Conservation (phyloP, 2,329 filamentous ascomycete species). For the Ophiocordyceps polyrhachis-furcata region DNA sequence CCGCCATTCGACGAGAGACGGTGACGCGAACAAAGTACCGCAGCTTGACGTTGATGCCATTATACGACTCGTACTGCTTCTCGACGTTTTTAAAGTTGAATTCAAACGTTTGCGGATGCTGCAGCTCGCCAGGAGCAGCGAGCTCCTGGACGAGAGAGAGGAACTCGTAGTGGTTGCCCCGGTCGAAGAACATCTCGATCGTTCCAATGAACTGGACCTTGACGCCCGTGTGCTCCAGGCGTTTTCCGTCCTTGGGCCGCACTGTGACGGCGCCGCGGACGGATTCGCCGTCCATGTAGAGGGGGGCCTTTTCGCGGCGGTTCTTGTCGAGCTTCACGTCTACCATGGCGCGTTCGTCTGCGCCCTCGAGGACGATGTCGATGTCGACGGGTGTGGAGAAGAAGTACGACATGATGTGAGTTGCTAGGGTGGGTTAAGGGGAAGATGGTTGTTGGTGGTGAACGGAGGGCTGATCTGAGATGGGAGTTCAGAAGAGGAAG, state of each 20-base stretch:
- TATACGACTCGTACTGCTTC: slow-evolving; percentile 99
- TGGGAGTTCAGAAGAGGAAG: neutral
- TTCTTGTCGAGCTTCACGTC: slow-evolving; percentile 99
- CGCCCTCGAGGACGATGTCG: slow-evolving; percentile 91
- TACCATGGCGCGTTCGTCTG: slow-evolving; percentile 84
- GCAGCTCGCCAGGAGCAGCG: slow-evolving; percentile 88
- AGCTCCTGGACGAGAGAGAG: slow-evolving; percentile 93
- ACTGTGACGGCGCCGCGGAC: slow-evolving; percentile 94
- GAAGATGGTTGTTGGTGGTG: too few relatives aligned
- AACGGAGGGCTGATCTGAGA: too few relatives aligned
- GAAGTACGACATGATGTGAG: slow-evolving; percentile 70
- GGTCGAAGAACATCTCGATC: slow-evolving; percentile 99
- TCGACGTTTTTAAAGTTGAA: slow-evolving; percentile 99
- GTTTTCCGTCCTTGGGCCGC: slow-evolving; percentile 92
- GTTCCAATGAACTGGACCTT: slow-evolving; percentile 99
- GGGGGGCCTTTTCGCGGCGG: slow-evolving; percentile 83
- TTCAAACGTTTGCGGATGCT: slow-evolving; percentile 95
- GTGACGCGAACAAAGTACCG: slow-evolving; percentile 97
- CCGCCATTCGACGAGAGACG: slow-evolving; percentile 89
- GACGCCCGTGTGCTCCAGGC: slow-evolving; percentile 94
- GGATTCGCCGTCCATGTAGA: slow-evolving; percentile 96
- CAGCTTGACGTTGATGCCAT: slow-evolving; percentile 97
- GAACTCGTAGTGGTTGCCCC: slow-evolving; percentile 98
- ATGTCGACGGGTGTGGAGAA: slow-evolving; percentile 98
- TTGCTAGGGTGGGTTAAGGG: too few relatives aligned